A percentile compares a stretch with the other conserved stretches of the same genome.
These are phyloP conservation scores for Exophiala sideris DNA, from an alignment of 2,329 filamentous ascomycete species.

Conservation along the genomic window DNA sequence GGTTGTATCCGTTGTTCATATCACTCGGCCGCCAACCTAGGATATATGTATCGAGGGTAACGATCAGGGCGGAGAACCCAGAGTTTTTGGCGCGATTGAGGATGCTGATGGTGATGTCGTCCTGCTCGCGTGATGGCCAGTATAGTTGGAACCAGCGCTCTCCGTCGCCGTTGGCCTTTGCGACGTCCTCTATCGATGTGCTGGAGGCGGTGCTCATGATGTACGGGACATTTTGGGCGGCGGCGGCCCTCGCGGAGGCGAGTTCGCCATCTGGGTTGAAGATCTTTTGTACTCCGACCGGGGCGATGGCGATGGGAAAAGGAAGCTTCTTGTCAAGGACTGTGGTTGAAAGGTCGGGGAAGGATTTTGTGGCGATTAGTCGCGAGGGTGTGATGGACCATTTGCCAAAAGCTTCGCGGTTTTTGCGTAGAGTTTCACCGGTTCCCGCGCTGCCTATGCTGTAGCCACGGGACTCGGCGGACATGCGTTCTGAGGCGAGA, in stretches of 20 bases:
- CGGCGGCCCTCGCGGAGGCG: slow-evolving; percentile 61
- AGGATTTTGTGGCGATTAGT: slow-evolving; percentile 51
- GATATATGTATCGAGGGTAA: slow-evolving; percentile 69
- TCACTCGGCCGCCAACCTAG: slow-evolving; percentile 68
- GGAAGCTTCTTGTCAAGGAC: slow-evolving; percentile 51
- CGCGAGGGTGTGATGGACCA: slow-evolving; percentile 33
- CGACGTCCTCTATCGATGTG: slow-evolving; percentile 64
- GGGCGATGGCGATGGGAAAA: slow-evolving; percentile 61
- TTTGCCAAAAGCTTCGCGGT: slow-evolving; percentile 55
- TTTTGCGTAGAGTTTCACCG: slow-evolving; percentile 59
- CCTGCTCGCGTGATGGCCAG: slow-evolving; percentile 60
- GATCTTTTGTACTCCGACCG: slow-evolving; percentile 66
- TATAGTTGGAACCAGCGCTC: slow-evolving; percentile 70
- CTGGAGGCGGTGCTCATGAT: slow-evolving; percentile 65
- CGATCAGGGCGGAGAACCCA: slow-evolving; percentile 64
- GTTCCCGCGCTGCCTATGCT: slow-evolving; percentile 62
- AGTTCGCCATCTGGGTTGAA: slow-evolving; percentile 65
- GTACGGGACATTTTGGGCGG: slow-evolving; percentile 61
- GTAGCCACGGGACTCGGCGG: slow-evolving; percentile 55
- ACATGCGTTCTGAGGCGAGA: slow-evolving; percentile 51
- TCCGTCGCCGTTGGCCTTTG: slow-evolving; percentile 54
- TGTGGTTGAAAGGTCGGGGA: slow-evolving; percentile 49
- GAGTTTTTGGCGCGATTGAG: slow-evolving; percentile 58
- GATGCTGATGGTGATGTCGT: slow-evolving; percentile 61
- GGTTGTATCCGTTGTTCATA: slow-evolving; percentile 55